phyloP scores from a whole-genome alignment of 768 basidiomycete species.

The Podaxis pistillaris region DNA sequence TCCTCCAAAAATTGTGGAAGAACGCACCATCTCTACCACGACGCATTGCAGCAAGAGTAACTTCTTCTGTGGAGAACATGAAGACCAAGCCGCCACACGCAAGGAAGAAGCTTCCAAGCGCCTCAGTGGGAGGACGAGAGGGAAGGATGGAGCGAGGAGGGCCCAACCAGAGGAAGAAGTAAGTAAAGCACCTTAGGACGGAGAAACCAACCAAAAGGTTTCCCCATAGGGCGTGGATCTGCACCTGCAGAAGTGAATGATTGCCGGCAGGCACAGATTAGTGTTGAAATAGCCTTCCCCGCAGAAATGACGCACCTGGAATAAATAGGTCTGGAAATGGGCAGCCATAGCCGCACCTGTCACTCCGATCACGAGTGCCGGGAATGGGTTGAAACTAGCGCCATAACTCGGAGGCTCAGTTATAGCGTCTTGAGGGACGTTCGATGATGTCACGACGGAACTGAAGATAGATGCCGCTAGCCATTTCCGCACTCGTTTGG shows the following conservation, averaged over 20 bases:
- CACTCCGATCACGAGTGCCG: constrained; percentile 89
- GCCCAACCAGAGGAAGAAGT: constrained; percentile 90
- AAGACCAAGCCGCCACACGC: constrained; percentile 88
- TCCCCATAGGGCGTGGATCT: constrained; percentile 92
- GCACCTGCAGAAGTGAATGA: constrained; percentile 48
- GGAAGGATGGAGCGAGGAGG: constrained; percentile 86
- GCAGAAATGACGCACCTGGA: constrained; percentile 52
- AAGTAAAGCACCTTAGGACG: constrained; percentile 81
- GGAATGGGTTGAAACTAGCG: constrained; percentile 87
- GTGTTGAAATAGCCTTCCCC: background rate
- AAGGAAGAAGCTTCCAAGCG: constrained; percentile 82
- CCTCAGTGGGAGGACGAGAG: constrained; percentile 91
- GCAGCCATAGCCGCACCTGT: constrained; percentile 94
- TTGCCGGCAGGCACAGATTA: background rate
- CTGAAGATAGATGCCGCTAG: constrained; percentile 57
- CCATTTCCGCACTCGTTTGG: constrained; percentile 68
- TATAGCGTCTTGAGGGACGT: constrained; percentile 39
- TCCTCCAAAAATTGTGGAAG: background rate
- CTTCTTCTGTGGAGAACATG: constrained; percentile 86
- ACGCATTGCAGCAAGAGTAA: constrained; percentile 90
- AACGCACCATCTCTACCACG: constrained; percentile 76
- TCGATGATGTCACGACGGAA: constrained; percentile 23
- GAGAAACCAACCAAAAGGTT: constrained; percentile 78
- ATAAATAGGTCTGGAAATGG: constrained; percentile 87
- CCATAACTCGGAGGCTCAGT: constrained; percentile 72